Evolutionary conservation across 306 rosid genomes (phyloP).

Genomic region (Glycyrrhiza uralensis): DNA sequence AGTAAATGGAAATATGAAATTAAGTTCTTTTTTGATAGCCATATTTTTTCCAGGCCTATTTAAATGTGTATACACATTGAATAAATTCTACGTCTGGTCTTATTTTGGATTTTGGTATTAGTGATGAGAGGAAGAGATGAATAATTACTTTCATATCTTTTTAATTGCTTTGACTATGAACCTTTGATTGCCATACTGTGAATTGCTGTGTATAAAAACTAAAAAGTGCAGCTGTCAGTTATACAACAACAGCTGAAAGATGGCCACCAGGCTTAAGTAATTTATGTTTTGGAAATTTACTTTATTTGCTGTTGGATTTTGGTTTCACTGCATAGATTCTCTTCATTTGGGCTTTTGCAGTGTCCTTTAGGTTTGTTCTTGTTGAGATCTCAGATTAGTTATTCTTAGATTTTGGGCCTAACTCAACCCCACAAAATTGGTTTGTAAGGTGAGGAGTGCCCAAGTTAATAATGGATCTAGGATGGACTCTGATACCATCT

Average conservation of each 20-base stretch:
- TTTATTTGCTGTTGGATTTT: slow-evolving; percentile 2
- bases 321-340: not conserved
- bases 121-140: not conserved
- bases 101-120: not conserved
- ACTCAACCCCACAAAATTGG: too few species aligned
- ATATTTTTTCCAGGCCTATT: not conserved
- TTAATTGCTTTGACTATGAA: not conserved
- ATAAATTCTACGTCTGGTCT: not conserved
- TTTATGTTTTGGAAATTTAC: not conserved
- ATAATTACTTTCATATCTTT: not conserved
- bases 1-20: not conserved
- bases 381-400: too few species aligned
- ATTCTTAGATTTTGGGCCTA: too few species aligned
- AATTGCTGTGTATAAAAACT: not conserved
- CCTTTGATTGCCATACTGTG: not conserved
- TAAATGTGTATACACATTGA: not conserved
- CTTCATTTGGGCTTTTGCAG: not conserved
- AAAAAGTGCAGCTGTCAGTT: not conserved
- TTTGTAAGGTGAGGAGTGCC: too few species aligned
- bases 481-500: too few species aligned
- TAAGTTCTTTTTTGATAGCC: not conserved
- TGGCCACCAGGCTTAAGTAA: not conserved
- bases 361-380: not conserved
- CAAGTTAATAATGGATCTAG: too few species aligned
- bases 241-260: not conserved